Conservation (phyloP, 1,139 yeast species). For the Suhomyces anneliseae region DNA sequence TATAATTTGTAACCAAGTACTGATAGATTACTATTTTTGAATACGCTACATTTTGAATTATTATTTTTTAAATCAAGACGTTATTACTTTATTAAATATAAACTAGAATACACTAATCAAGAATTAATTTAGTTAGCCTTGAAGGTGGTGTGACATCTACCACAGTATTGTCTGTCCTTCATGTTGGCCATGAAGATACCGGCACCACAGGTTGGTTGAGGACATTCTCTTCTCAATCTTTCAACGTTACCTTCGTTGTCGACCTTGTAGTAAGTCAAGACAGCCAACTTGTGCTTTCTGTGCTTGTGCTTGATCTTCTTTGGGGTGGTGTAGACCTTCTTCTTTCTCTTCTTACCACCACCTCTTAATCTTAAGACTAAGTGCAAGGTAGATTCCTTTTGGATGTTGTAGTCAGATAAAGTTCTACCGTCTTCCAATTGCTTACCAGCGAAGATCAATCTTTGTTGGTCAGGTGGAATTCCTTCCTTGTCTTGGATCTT, state of each 20-base stretch:
- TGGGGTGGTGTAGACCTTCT: constrained; percentile 99
- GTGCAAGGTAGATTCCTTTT: constrained; percentile 98
- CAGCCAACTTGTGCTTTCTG: constrained; percentile 99
- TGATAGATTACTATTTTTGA: too few species aligned
- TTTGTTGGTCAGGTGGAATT: constrained; percentile 99
- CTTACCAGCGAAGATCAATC: constrained; percentile 99
- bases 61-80: neutral
- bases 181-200: constrained; percentile 99
- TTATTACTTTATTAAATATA: constrained; percentile 1
- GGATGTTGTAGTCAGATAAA: constrained; percentile 99
- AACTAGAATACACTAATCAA: neutral
- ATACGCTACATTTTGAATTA: neutral
- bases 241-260: constrained; percentile 98
- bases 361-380: constrained; percentile 98
- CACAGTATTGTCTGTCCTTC: constrained; percentile 99
- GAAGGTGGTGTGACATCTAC: constrained; percentile 98
- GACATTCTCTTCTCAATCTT: constrained; percentile 99
- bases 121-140: constrained; percentile 47
- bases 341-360: constrained; percentile 99
- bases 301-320: constrained; percentile 99
- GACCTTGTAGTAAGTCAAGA: constrained; percentile 98
- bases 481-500: constrained; percentile 99
- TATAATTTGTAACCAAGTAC: too few species aligned
- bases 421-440: constrained; percentile 99
- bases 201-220: constrained; percentile 91